Base-by-base conservation (phyloP, 1,284 basidiomycete genomes). In the Singerocomus rubriflavus region DNA sequence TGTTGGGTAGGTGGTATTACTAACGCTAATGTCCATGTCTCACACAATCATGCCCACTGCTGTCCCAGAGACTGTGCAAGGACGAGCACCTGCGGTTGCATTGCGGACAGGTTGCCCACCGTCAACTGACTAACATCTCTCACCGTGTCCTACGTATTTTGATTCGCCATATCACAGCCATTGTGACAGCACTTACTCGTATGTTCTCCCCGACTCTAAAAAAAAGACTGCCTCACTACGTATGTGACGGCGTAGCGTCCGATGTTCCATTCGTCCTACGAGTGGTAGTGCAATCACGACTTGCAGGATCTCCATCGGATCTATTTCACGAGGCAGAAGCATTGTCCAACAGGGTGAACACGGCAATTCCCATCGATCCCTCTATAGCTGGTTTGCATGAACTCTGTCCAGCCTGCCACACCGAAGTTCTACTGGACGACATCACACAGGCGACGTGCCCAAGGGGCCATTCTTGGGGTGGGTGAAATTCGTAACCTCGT, bases 381-480 rank as follows among this genome's bases (percentile, higher is more conserved):
- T 63, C 64, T 27, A 60, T 67, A 46, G 67, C 63, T 46, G 68
- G 68, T 26, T 65, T 81, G 33, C 72, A 76, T 47, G 86, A 89
- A 67, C 59, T 63, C 6, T 90, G 87, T 57, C 87, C 87, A 4
- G 88, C 87, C 14, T 90, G 87, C 67, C 66, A 73, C 37, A 73
- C 74, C 2, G 70, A 73, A 42, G 73, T 89, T 27, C 78, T 78
- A 1, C 64, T 88, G 46, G 65, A 78, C 44, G 77, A 84, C 59
- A 74, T 81, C 45, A 77, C 74, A 17, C 73, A 60, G 37, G 88
- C 84, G 11, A 71, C 72, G 6, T 90, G 87, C 64, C 60, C 74
- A 3, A 82, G 82, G 57, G 85, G 86, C 12, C 87, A 90, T 68
- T 66, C 65, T 33, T 88, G 86, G 85, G 67, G 85, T 87, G 60